Base-by-base conservation (phyloP, 306 rosid species). In the Rubus idaeus region DNA sequence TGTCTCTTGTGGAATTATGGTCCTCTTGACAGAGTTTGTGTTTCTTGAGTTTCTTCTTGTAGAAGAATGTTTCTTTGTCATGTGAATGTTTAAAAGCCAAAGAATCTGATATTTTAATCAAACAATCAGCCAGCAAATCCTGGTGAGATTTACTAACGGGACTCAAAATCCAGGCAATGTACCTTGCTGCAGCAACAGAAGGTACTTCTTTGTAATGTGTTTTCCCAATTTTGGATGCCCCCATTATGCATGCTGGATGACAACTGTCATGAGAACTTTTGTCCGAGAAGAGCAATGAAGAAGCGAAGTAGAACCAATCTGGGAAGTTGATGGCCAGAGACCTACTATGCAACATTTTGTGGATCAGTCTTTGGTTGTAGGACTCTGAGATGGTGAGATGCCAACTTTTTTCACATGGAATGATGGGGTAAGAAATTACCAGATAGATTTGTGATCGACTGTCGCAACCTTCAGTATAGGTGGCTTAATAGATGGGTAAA, bases 321-420 rank as follows among this genome's bases (percentile, higher is more conserved):
- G 85, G 88, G 69, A 84, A 84, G 83, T 65, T 78, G 78, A 84
- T 84, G 68, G 85, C 88, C 55, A 79, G 70, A 52, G 79, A 80
- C 86, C 88, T 85, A 82, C 45, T 12, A 74, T 49, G 74, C 47
- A 83, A 78, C 70, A 62, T 66, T 6, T 16, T 72, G 37, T 51
- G 65, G 62, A 71, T 58, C 39, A 82, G 70, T 46, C 65, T 53
- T 46, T 49, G 57, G 39, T 63, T 8, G 45, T 26, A 61, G 20
- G 40, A 76, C 57, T 23, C 64, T 23, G 37, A 71, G 62, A 80
- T 60, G 79, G 70, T 50, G 77, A 20, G 10, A 68, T 30, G 70
- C 74, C 74, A 65, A 6, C 26, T 49, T 66, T 68, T 72, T 60
- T 80, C 77, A 56, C 20, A 41, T 65, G 72, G 63, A 64, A 52